These are phyloP conservation scores for Tricholoma sp. DNA, from an alignment of 768 basidiomycete species.

Conservation along the genomic window DNA sequence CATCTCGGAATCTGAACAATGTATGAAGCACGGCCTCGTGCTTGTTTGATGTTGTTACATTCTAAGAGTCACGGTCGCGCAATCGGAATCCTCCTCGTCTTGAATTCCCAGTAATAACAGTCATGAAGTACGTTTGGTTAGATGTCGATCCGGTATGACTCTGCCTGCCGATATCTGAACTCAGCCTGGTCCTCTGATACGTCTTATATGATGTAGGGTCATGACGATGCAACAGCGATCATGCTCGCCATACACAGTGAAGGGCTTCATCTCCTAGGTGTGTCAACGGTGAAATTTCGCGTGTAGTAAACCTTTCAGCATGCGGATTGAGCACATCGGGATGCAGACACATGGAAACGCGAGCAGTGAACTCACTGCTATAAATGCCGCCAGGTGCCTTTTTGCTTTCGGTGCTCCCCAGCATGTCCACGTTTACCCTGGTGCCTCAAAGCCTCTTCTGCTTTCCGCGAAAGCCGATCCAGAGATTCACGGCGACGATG, in stretches of 20 bases:
- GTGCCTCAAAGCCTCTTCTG: conserved; percentile 66
- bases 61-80: background rate
- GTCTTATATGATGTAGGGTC: conserved; percentile 47
- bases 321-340: background rate
- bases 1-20: background rate
- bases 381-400: conserved; percentile 76
- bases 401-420: conserved; percentile 65
- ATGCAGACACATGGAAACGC: conserved; percentile 80
- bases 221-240: conserved; percentile 86
- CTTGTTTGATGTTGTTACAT: background rate
- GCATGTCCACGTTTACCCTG: conserved; percentile 59
- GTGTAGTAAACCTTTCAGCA: background rate
- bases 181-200: background rate
- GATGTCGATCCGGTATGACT: conserved; percentile 66
- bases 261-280: conserved; percentile 65
- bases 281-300: conserved; percentile 63
- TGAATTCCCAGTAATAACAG: background rate
- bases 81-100: too few species aligned
- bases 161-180: conserved; percentile 13
- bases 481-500: conserved; percentile 80
- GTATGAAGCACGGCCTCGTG: background rate
- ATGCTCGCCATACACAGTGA: conserved; percentile 66
- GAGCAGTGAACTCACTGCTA: conserved; percentile 48
- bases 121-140: conserved; percentile 47
- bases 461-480: conserved; percentile 58